Conservation (phyloP, 441 rosid species). For the Erodium moschatum region DNA sequence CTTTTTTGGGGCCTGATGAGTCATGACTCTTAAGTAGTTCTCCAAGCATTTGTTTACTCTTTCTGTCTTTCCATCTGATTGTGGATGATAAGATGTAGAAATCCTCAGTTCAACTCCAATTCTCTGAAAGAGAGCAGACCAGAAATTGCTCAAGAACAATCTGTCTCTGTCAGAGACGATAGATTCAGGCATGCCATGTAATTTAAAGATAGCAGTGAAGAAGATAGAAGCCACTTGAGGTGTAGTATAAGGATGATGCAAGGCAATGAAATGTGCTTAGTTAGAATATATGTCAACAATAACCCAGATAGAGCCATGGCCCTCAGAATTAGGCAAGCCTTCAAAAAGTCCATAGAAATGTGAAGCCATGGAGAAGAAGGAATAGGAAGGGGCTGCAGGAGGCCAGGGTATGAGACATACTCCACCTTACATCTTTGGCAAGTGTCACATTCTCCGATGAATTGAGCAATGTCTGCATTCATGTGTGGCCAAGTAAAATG, state of each 20-base stretch:
- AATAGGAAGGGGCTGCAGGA: background rate
- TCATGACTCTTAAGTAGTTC: background rate
- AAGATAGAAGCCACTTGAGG: no score
- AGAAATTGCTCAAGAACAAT: background rate
- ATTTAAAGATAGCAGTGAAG: no score
- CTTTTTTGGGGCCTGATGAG: no score
- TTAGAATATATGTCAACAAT: conserved; percentile 9
- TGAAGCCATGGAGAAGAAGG: background rate
- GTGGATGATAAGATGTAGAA: background rate
- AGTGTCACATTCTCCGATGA: background rate
- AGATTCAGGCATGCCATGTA: no score
- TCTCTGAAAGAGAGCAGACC: background rate
- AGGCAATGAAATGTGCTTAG: background rate
- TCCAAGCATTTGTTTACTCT: background rate
- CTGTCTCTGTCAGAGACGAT: background rate
- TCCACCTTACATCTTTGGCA: conserved; percentile 1
- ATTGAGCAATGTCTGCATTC: no score
- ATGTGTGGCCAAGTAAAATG: no score
- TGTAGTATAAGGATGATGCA: background rate
- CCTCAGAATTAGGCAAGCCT: background rate
- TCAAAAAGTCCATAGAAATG: conserved; percentile 12
- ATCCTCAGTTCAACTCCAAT: background rate
- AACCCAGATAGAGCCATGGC: background rate
- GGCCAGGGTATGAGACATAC: background rate
- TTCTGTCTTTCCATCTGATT: background rate